Base-by-base conservation (phyloP, 140 eudicot species). In the Senecio squalidus region DNA sequence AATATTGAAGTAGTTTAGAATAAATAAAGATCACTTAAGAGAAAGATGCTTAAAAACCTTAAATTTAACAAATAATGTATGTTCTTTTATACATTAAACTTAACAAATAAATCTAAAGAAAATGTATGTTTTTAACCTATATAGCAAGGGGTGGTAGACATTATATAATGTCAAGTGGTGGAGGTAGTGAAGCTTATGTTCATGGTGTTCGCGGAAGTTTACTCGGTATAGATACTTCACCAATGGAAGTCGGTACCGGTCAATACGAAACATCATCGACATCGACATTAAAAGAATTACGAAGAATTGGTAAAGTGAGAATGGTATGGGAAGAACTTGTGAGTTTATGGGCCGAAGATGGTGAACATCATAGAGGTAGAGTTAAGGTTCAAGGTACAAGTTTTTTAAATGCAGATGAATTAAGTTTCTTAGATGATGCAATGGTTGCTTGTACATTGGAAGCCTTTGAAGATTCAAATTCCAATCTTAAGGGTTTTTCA, bases 321-420 rank as follows among this genome's bases (percentile, higher is more conserved):
- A 87, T 87, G 94, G 72, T 82, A 21, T 87, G 95, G 94, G 95
- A 87, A 53, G 95, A 87, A 58, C 79, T 78, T 1, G 94, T 87
- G 67, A 87, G 79, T 28, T 75, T 87, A 50, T 87, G 95, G 95
- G 94, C 78, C 9, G 95, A 87, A 64, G 95, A 80, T 27, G 94
- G 88, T 15, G 95, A 86, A 27, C 84, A 71, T 67, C 83, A 86
- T 49, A 73, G 82, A 50, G 95, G 93, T 26, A 74, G 95, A 66
- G 73, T 87, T 16, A 83, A 83, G 68, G 66, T 80, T 53, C 83
- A 80, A 59, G 86, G 94, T 9, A 72, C 85, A 24, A 83, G 77
- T 48, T 82, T 87, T 40, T 70, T 87, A 68, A 73, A 78, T 16
- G 95, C 95, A n/a, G 94, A 87, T 76, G 95, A 87, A 55, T 63